Conservation (phyloP, 1,284 basidiomycete genomes). For the Irpex lacteus region DNA sequence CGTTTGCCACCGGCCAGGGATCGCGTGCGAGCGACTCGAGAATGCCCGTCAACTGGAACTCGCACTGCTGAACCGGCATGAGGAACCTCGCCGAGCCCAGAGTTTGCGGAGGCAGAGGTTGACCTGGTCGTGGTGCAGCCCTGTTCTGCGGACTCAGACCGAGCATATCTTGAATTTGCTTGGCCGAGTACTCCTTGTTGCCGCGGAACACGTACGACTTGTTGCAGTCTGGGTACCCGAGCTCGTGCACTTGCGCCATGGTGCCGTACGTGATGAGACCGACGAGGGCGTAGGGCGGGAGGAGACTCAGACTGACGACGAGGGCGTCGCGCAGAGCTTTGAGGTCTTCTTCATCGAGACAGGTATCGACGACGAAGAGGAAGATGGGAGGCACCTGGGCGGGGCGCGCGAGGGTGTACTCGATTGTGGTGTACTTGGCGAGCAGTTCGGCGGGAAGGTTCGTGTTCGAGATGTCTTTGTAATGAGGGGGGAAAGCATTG, state of each 20-base stretch:
- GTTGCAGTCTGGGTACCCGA: conserved; percentile 94
- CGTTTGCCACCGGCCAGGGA: conserved; percentile 97
- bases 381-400: conserved; percentile 95
- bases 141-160: conserved; percentile 79
- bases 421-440: conserved; percentile 99
- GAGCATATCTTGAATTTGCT: conserved; percentile 99
- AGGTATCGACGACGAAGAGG: conserved; percentile 97
- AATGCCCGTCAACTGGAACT: conserved; percentile 95
- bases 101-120: conserved; percentile 81
- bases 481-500: conserved; percentile 97
- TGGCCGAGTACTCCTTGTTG: conserved; percentile 96
- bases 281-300: conserved; percentile 93
- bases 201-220: conserved; percentile 99
- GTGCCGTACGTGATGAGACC: conserved; percentile 96
- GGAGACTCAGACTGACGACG: conserved; percentile 88
- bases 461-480: conserved; percentile 98
- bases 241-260: conserved; percentile 99
- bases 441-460: conserved; percentile 95
- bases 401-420: conserved; percentile 93
- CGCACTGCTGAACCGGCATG: conserved; percentile 90
- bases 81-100: conserved; percentile 93
- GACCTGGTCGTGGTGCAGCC: conserved; percentile 80
- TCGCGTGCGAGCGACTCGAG: conserved; percentile 89
- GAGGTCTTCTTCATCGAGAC: conserved; percentile 95
- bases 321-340: conserved; percentile 93